Conservation (phyloP, 2,329 filamentous ascomycete genomes). For the Plectosphaerella plurivora region DNA sequence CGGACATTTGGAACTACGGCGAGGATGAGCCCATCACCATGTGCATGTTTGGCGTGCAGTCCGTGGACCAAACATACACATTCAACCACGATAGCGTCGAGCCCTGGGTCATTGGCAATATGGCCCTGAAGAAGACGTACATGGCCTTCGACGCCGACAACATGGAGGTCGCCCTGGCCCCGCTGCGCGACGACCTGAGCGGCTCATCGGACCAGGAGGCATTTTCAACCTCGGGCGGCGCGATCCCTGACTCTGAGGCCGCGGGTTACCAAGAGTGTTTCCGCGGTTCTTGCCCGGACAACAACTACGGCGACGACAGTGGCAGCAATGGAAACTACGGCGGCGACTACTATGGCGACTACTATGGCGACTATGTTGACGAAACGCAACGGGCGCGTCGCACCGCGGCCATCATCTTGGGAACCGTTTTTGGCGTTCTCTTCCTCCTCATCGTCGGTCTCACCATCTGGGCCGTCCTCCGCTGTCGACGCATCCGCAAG, state of each 20-base stretch:
- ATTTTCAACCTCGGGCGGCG: background rate
- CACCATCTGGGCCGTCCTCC: conserved; percentile 3
- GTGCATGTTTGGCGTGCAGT: conserved; percentile 25
- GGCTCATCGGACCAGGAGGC: background rate
- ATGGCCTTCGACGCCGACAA: conserved; percentile 26
- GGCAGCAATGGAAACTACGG: background rate
- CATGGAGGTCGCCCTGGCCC: conserved; percentile 23
- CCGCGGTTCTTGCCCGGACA: background rate
- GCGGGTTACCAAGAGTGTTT: background rate
- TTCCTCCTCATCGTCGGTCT: background rate
- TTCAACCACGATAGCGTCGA: background rate
- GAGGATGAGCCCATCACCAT: conserved; percentile 5
- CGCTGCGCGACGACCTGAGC: background rate
- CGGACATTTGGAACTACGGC: background rate
- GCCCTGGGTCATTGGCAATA: conserved; percentile 16
- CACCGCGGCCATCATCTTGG: background rate
- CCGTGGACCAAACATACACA: background rate
- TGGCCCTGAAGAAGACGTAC: conserved; percentile 24
- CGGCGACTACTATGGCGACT: background rate
- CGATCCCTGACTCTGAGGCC: background rate
- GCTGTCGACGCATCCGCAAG: conserved; percentile 4
- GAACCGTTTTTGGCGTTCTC: background rate
- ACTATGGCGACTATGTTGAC: background rate
- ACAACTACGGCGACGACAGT: background rate
- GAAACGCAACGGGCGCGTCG: background rate